Conservation (phyloP, 1,284 basidiomycete species). For the Ustilago vetiveriae region DNA sequence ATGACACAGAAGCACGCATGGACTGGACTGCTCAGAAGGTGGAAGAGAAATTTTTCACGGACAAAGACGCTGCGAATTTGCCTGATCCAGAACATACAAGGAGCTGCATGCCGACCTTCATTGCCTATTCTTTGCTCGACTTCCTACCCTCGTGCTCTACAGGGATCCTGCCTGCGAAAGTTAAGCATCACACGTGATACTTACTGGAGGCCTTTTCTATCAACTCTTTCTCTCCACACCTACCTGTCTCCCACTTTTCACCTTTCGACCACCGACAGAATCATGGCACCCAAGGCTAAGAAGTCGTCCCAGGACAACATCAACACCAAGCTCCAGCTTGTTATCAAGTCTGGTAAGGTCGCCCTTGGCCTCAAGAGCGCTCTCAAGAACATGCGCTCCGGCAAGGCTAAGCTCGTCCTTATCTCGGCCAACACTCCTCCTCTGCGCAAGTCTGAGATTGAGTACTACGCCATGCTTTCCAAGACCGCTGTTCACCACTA, state of each 20-base stretch:
- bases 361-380: constrained; percentile 70
- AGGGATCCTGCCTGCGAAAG: constrained; percentile 53
- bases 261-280: constrained; percentile 35
- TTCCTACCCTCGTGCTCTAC: constrained; percentile 11
- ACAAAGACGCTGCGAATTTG: no score
- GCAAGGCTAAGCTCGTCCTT: constrained; percentile 98
- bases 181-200: constrained; percentile 55
- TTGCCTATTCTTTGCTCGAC: constrained; percentile 20
- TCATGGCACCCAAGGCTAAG: constrained; percentile 96
- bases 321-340: constrained; percentile 92
- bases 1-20: no score
- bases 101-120: constrained; percentile 35
- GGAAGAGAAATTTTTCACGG: no score
- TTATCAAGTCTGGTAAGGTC: constrained; percentile 83
- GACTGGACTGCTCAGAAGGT: no score
- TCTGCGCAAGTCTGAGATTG: constrained; percentile 97
- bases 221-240: constrained; percentile 10
- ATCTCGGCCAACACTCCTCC: constrained; percentile 99
- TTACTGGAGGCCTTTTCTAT: constrained; percentile 48
- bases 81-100: constrained; percentile 1
- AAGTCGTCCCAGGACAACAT: constrained; percentile 79
- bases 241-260: background rate
- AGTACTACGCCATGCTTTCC: constrained; percentile 99
- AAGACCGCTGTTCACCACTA: constrained; percentile 97
- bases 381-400: constrained; percentile 96